Evolutionary conservation across 352 stramenopile species (phyloP).

Genomic region (Globisporangium spinosum): DNA sequence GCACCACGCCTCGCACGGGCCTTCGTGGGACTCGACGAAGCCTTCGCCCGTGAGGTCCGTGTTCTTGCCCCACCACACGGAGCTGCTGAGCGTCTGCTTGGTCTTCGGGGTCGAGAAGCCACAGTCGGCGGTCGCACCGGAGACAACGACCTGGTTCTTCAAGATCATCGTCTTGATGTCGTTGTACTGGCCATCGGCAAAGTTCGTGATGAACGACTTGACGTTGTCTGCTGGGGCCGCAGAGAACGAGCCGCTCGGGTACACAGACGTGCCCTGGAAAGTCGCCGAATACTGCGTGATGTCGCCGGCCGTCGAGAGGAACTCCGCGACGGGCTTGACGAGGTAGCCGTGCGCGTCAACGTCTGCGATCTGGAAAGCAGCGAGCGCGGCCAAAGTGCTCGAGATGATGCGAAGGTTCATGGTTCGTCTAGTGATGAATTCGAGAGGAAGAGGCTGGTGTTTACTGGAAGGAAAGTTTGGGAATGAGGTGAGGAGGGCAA

Average conservation of each 20-base stretch:
- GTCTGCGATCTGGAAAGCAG: neutral
- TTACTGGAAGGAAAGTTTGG: neutral
- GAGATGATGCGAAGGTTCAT: slow-evolving; percentile 11
- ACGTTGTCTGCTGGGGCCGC: slow-evolving; percentile 26
- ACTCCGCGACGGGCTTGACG: slow-evolving; percentile 16
- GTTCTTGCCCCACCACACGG: slow-evolving; percentile 30
- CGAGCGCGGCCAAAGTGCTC: neutral
- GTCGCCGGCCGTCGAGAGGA: slow-evolving; percentile 20
- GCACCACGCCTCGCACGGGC: slow-evolving; percentile 34
- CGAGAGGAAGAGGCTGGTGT: neutral
- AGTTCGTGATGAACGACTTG: slow-evolving; percentile 27
- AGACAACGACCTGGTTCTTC: slow-evolving; percentile 22
- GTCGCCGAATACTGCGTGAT: slow-evolving; percentile 34
- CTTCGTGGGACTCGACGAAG: slow-evolving; percentile 30
- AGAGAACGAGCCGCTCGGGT: slow-evolving; percentile 24
- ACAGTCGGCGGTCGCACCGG: slow-evolving; percentile 21
- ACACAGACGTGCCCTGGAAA: slow-evolving; percentile 24
- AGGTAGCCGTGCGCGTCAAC: slow-evolving; percentile 23
- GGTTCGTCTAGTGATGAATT: neutral
- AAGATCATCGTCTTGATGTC: slow-evolving; percentile 26
- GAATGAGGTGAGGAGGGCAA: neutral
- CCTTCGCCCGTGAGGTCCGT: slow-evolving; percentile 25
- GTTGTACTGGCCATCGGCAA: slow-evolving; percentile 19
- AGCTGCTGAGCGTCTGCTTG: slow-evolving; percentile 19
- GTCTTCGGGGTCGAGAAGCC: slow-evolving; percentile 25